These are phyloP conservation scores for Podaxis sp. DNA, from an alignment of 768 basidiomycete genomes.

Conservation along the genomic window DNA sequence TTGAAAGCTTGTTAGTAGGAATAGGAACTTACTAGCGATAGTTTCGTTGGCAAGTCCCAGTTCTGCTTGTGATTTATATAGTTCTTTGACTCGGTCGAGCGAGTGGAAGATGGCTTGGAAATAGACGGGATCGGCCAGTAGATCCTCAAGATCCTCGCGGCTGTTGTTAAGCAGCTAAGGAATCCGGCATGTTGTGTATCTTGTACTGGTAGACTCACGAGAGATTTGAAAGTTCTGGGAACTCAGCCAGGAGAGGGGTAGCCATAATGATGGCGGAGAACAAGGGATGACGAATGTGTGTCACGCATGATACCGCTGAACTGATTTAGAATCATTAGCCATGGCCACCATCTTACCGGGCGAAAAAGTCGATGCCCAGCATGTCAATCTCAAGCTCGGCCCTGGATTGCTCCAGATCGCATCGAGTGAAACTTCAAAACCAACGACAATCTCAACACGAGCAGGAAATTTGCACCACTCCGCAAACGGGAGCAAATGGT, in stretches of 20 bases:
- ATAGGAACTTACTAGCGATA: slow-evolving; percentile 68
- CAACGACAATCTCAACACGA: slow-evolving; percentile 55
- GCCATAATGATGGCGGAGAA: slow-evolving; percentile 30
- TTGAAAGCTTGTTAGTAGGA: slow-evolving; percentile 4
- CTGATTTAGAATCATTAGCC: slow-evolving; percentile 22
- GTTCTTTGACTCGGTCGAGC: slow-evolving; percentile 65
- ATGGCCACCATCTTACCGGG: slow-evolving; percentile 74
- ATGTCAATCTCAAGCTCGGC: slow-evolving; percentile 82
- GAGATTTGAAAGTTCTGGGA: slow-evolving; percentile 70
- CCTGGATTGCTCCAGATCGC: slow-evolving; percentile 69
- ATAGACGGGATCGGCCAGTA: slow-evolving; percentile 77
- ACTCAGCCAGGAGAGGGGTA: slow-evolving; percentile 55
- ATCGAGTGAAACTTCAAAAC: slow-evolving; percentile 26
- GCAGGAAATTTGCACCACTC: slow-evolving; percentile 72
- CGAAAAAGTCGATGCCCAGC: slow-evolving; percentile 69
- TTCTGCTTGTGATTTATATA: slow-evolving; percentile 76
- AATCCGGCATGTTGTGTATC: background rate
- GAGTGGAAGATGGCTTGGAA: slow-evolving; percentile 89
- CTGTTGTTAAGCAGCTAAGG: slow-evolving; percentile 35
- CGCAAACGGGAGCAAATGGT: slow-evolving; percentile 75
- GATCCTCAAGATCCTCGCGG: slow-evolving; percentile 87
- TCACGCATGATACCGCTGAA: slow-evolving; percentile 19
- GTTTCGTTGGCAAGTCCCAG: slow-evolving; percentile 83
- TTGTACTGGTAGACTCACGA: slow-evolving; percentile 48
- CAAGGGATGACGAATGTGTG: slow-evolving; percentile 1